Base-by-base conservation (phyloP, 129 eudicot genomes). In the Lactuca saligna region DNA sequence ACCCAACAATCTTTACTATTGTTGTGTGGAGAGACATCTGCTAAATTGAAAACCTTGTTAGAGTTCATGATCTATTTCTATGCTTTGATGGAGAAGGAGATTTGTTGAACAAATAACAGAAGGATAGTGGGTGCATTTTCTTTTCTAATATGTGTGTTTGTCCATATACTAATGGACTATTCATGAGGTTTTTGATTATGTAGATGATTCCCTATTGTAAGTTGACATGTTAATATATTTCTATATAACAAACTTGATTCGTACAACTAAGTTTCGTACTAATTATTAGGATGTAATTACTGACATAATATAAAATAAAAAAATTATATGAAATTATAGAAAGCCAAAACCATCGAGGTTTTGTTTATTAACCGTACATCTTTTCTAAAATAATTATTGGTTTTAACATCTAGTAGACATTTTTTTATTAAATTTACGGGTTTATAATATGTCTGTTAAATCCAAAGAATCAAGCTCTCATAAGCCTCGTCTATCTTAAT, bases 1-100 rank as follows among this genome's bases (percentile, higher is more conserved):
- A 85, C 75, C 90, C 87, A 85, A 72, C 90, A 85, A 65, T 85
- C 90, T 20, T 69, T 72, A 34, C 17, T 33, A 14, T 48, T 76
- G 74, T 86, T 86, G 79, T 86, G 88, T 29, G 51, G 13, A 65
- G 84, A 76, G 68, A 82, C 85, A 42, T 85, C 74, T 8, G 70
- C 63, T 55, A 46, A 34, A 50, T 54, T 53, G 57, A 82, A 79
- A 32, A 76, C 72, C 58, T 56, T 75, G 69, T 53, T 81, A 48
- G 34, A 57, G 39, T 31, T 73, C 78, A 70, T 77, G 48, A 37
- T 62, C 14, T 4, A 16, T 33, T 57, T 71, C 60, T 35, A 39
- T 70, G 48, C 46, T 58, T 3, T 56, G 44, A 48, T 17, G 31
- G 15, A 54, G 41, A 14, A 11, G 37, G 41, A 60, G 35, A 54